Evolutionary conservation across 2,329 filamentous ascomycete genomes (phyloP).

Genomic region (Thelonectria olida): DNA sequence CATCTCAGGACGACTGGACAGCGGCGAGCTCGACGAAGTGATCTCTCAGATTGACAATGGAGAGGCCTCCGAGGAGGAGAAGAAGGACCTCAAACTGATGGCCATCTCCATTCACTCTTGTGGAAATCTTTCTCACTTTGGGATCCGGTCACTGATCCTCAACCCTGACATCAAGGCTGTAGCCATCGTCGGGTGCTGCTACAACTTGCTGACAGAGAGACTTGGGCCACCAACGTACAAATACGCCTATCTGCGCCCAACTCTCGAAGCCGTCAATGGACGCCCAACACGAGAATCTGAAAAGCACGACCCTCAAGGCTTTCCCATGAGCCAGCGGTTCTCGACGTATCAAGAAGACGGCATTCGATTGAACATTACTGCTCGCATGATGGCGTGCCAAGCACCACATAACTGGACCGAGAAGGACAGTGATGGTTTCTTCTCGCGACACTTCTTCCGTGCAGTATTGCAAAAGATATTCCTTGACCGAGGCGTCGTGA

Average conservation of each 20-base stretch:
- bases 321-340: constrained; percentile 86
- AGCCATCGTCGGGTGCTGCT: constrained; percentile 97
- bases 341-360: constrained; percentile 67
- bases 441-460: constrained; percentile 92
- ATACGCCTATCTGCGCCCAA: constrained; percentile 77
- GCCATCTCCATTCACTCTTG: constrained; percentile 97
- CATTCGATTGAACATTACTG: constrained; percentile 91
- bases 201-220: constrained; percentile 93
- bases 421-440: constrained; percentile 85
- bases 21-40: constrained; percentile 75
- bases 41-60: constrained; percentile 65
- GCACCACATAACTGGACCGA: constrained; percentile 91
- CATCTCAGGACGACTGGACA: constrained; percentile 76
- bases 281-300: constrained; percentile 74
- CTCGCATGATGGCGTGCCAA: constrained; percentile 97
- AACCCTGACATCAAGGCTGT: constrained; percentile 89
- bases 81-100: constrained; percentile 69
- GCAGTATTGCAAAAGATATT: constrained; percentile 93
- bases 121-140: constrained; percentile 96
- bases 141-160: constrained; percentile 83
- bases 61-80: constrained; percentile 30
- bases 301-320: constrained; percentile 87
- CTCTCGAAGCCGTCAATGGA: constrained; percentile 71
- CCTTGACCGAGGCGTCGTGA: constrained; percentile 81
- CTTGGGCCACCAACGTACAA: constrained; percentile 90